phyloP scores from a whole-genome alignment of 1,139 yeast genomes.

The Schwanniomyces etchellsii region DNA sequence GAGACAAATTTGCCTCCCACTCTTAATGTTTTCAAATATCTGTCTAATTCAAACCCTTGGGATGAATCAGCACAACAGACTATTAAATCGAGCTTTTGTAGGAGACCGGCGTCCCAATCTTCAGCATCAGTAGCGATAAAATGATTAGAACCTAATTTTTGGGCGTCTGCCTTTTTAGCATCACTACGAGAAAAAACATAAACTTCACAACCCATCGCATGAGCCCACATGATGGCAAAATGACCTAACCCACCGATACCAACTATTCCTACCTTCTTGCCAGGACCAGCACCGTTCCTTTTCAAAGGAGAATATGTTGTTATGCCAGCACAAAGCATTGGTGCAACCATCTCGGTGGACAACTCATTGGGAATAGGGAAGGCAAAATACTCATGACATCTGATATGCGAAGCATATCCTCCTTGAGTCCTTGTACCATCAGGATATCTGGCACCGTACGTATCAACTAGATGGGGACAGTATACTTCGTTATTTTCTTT shows the following conservation, averaged over 20 bases:
- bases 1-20: slow-evolving; percentile 20
- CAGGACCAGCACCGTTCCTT: slow-evolving; percentile 30
- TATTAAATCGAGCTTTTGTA: slow-evolving; percentile 37
- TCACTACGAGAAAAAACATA: slow-evolving; percentile 47
- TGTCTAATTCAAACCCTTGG: slow-evolving; percentile 18
- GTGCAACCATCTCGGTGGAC: slow-evolving; percentile 39
- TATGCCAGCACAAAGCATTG: slow-evolving; percentile 49
- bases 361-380: slow-evolving; percentile 45
- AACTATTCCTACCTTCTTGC: slow-evolving; percentile 45
- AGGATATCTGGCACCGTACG: slow-evolving; percentile 35
- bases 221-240: slow-evolving; percentile 52
- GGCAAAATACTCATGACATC: slow-evolving; percentile 42
- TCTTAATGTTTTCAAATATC: slow-evolving; percentile 17
- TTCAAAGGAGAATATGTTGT: slow-evolving; percentile 49
- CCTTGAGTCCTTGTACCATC: slow-evolving; percentile 47
- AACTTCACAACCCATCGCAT: slow-evolving; percentile 55
- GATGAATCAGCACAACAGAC: slow-evolving; percentile 46
- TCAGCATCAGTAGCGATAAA: slow-evolving; percentile 43
- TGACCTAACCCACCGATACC: slow-evolving; percentile 63
- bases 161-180: slow-evolving; percentile 46
- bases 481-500: slow-evolving; percentile 38
- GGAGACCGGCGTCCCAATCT: slow-evolving; percentile 29
- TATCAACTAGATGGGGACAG: slow-evolving; percentile 35
- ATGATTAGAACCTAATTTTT: slow-evolving; percentile 47
- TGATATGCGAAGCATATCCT: slow-evolving; percentile 48